These are phyloP conservation scores for Suillus alpinus DNA, from an alignment of 768 basidiomycete genomes.

Conservation along the genomic window DNA sequence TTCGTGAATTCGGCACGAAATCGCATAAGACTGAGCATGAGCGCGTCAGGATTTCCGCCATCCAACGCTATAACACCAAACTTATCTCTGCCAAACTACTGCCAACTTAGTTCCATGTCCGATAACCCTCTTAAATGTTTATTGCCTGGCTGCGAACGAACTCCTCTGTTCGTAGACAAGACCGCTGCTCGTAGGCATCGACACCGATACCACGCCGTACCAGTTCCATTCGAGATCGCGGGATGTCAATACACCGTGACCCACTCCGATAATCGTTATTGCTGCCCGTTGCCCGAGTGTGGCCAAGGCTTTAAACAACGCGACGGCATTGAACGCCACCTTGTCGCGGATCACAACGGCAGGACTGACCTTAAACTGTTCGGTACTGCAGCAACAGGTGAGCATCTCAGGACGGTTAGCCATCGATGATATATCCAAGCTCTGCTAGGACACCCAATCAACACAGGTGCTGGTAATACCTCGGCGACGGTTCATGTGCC, in stretches of 20 bases:
- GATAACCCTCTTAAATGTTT: background rate
- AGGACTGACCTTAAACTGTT: background rate
- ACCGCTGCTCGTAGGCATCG: background rate
- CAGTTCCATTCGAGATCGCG: background rate
- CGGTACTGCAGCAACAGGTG: background rate
- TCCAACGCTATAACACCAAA: too few relatives aligned
- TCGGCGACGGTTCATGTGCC: too few relatives aligned
- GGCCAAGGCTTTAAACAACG: background rate
- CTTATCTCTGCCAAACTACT: too few relatives aligned
- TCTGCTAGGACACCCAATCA: too few relatives aligned
- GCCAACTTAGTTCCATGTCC: background rate
- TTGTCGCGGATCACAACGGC: background rate
- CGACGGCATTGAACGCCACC: background rate
- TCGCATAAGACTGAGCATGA: too few relatives aligned
- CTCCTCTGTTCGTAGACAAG: background rate
- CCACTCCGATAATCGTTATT: background rate
- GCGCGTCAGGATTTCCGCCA: too few relatives aligned
- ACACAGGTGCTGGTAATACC: background rate
- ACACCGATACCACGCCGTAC: background rate
- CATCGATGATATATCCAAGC: too few relatives aligned
- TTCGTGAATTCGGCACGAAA: too few relatives aligned
- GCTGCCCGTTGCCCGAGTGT: background rate
- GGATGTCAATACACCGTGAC: background rate
- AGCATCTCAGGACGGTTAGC: background rate
- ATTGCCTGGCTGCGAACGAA: background rate